These are phyloP conservation scores for Kodamaea neixiangensis DNA, from an alignment of 805 yeast genomes.

Conservation along the genomic window DNA sequence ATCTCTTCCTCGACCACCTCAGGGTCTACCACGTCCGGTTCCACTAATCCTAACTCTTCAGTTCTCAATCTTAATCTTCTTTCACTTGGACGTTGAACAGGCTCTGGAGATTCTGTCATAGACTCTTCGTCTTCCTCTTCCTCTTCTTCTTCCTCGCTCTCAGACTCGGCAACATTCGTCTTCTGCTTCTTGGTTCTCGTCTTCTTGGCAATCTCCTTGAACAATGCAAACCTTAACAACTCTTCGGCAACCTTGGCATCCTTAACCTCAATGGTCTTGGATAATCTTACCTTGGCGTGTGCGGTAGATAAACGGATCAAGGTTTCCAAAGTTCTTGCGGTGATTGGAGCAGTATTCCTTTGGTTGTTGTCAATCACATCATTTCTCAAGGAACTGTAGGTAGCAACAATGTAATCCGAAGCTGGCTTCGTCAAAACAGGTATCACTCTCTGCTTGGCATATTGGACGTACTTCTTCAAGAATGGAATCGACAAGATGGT, in stretches of 20 bases:
- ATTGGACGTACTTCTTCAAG: conserved; percentile 88
- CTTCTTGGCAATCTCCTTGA: conserved; percentile 62
- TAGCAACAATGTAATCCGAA: conserved; percentile 73
- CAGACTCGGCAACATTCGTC: conserved; percentile 18
- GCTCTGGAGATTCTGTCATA: conserved; percentile 10
- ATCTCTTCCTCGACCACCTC: conserved; percentile 6
- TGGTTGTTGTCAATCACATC: conserved; percentile 62
- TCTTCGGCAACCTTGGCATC: conserved; percentile 90
- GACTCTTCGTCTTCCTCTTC: conserved; percentile 37
- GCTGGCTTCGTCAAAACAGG: conserved; percentile 82
- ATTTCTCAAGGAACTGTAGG: conserved; percentile 81
- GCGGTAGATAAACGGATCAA: conserved; percentile 93
- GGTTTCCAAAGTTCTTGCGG: conserved; percentile 98
- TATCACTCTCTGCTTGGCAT: conserved; percentile 83
- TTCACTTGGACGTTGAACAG: conserved; percentile 17
- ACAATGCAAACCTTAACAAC: conserved; percentile 79
- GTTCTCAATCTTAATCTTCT: conserved; percentile 21
- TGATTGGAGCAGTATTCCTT: conserved; percentile 86
- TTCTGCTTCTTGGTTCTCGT: conserved; percentile 29
- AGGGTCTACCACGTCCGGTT: conserved; percentile 11
- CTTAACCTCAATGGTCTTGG: conserved; percentile 66
- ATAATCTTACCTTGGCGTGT: conserved; percentile 92
- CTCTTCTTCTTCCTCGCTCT: conserved; percentile 31
- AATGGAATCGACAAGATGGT: conserved; percentile 70
- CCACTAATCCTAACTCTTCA: conserved; percentile 10